Conservation (phyloP, 768 basidiomycete species). For the Daedaleopsis sinensis region DNA sequence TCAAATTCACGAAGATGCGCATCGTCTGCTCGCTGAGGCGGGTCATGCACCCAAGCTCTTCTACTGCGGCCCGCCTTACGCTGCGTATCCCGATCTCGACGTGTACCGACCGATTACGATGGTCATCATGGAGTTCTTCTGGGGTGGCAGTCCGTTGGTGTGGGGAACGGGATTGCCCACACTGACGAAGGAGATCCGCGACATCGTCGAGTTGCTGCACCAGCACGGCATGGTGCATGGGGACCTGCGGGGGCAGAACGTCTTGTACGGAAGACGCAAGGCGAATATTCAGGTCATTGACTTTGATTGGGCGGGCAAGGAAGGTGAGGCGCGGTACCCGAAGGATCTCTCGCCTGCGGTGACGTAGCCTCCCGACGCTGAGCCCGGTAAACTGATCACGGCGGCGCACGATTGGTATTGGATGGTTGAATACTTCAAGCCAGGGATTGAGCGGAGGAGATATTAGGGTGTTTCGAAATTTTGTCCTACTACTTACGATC, state of each 20-base stretch:
- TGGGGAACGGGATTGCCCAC: background rate
- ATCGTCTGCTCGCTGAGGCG: conserved; percentile 33
- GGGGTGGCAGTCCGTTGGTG: conserved; percentile 8
- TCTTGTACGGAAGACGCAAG: conserved; percentile 23
- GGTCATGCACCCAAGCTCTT: conserved; percentile 33
- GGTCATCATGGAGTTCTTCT: conserved; percentile 46
- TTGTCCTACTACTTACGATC: too few species aligned
- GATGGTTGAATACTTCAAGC: background rate
- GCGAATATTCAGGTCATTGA: conserved; percentile 36
- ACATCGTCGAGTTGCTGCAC: conserved; percentile 31
- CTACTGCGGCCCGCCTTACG: conserved; percentile 32
- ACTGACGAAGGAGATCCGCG: conserved; percentile 25
- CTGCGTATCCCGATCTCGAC: background rate
- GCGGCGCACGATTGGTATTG: conserved; percentile 1
- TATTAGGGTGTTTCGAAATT: too few species aligned
- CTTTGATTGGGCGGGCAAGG: conserved; percentile 42
- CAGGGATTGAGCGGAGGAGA: too few species aligned
- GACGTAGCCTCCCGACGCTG: background rate
- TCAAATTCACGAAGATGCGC: conserved; percentile 43
- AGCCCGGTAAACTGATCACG: background rate
- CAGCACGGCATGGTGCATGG: conserved; percentile 38
- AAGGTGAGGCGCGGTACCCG: conserved; percentile 25
- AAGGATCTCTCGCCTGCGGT: background rate
- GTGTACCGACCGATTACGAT: conserved; percentile 27
- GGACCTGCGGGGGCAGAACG: conserved; percentile 38